Evolutionary conservation across 2,329 filamentous ascomycete genomes (phyloP).

Genomic region (Juglanconis oblonga): DNA sequence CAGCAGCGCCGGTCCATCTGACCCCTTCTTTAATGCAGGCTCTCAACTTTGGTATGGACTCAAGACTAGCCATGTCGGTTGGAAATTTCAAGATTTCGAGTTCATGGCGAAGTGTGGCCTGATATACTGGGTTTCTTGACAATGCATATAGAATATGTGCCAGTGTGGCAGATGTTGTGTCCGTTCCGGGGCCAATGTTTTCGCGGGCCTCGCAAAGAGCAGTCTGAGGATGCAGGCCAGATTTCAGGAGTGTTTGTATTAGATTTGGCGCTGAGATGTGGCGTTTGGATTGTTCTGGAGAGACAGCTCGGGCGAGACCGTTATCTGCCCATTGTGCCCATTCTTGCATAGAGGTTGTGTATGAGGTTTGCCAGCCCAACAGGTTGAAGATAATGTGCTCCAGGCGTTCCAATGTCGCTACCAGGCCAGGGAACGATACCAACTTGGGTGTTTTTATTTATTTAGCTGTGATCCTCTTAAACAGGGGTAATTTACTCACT

Average conservation of each 20-base stretch:
- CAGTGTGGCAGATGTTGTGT: constrained; percentile 29
- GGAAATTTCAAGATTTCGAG: constrained; percentile 21
- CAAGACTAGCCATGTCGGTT: constrained; percentile 23
- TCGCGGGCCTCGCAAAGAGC: constrained; percentile 29
- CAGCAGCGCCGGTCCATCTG: constrained; percentile 26
- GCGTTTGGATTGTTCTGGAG: not conserved
- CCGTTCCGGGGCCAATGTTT: constrained; percentile 29
- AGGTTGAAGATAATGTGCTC: not conserved
- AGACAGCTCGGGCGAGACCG: not conserved
- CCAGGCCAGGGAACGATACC: not conserved
- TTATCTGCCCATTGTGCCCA: not conserved
- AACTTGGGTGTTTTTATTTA: not conserved
- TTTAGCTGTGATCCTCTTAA: not conserved
- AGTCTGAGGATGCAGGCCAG: constrained; percentile 23
- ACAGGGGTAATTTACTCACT: constrained; percentile 11
- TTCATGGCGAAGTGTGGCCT: constrained; percentile 24
- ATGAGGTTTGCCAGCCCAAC: not conserved
- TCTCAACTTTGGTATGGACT: constrained; percentile 21
- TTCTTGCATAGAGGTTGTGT: not conserved
- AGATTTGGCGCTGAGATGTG: constrained; percentile 17
- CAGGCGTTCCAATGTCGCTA: not conserved
- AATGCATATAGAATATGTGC: constrained; percentile 30
- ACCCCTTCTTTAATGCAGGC: constrained; percentile 28
- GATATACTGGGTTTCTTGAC: constrained; percentile 24
- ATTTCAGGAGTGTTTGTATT: constrained; percentile 21